Conservation (phyloP, 2,329 filamentous ascomycete species). For the Hypoxylon sp. region DNA sequence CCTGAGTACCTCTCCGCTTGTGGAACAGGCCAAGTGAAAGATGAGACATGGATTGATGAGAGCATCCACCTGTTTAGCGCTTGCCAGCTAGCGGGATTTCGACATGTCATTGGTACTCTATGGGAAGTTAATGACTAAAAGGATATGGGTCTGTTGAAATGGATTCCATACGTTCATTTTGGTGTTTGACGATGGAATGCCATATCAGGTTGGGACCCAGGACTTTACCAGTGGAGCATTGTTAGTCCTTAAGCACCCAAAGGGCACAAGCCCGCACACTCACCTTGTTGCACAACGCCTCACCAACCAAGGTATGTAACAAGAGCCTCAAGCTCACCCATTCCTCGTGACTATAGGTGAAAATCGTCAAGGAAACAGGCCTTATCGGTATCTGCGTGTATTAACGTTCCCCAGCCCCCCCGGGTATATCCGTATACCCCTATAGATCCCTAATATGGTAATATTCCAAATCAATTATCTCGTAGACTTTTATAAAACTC, state of each 20-base stretch:
- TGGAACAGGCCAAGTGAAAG: slow-evolving; percentile 48
- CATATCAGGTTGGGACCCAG: no score
- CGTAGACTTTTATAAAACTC: not conserved
- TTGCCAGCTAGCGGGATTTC: no score
- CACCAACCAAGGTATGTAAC: not conserved
- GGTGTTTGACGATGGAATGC: no score
- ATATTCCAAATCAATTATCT: not conserved
- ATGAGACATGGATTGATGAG: slow-evolving; percentile 8
- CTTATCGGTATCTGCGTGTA: not conserved
- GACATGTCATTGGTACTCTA: no score
- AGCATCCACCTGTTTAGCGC: no score
- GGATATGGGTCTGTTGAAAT: no score
- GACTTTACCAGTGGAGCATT: no score
- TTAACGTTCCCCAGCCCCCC: not conserved
- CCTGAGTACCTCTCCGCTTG: slow-evolving; percentile 58
- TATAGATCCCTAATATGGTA: not conserved
- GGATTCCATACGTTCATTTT: no score
- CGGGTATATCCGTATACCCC: not conserved
- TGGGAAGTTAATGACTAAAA: no score
- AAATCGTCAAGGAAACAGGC: not conserved
- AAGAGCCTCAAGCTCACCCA: not conserved
- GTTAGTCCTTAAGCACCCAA: not conserved
- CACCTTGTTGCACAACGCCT: not conserved
- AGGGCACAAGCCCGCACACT: not conserved
- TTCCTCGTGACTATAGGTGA: not conserved